These are phyloP conservation scores for Pleurotus platypus DNA, from an alignment of 768 basidiomycete species.

Conservation along the genomic window DNA sequence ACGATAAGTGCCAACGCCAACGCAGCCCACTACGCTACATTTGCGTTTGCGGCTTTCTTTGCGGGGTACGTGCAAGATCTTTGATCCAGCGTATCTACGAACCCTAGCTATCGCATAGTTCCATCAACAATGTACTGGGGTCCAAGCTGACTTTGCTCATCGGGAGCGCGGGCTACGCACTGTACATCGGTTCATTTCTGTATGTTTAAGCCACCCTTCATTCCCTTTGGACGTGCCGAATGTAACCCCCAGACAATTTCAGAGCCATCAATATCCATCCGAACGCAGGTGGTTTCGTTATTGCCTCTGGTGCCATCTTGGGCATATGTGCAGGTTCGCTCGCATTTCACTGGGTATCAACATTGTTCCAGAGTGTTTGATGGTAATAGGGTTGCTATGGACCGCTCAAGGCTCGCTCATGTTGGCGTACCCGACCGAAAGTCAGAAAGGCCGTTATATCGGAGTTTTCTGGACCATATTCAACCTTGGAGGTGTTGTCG, in stretches of 20 bases:
- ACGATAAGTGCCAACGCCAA: constrained; percentile 54
- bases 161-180: constrained; percentile 71
- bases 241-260: neutral
- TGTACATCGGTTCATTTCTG: constrained; percentile 76
- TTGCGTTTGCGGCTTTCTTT: constrained; percentile 58
- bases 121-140: constrained; percentile 81
- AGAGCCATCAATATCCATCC: constrained; percentile 73
- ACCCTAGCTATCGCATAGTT: constrained; percentile 32
- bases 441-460: constrained; percentile 74
- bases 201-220: constrained; percentile 26
- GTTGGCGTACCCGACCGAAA: constrained; percentile 79
- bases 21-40: constrained; percentile 55
- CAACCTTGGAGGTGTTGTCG: constrained; percentile 78
- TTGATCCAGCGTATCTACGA: neutral
- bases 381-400: constrained; percentile 57
- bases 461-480: constrained; percentile 84
- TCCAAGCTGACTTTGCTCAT: constrained; percentile 67
- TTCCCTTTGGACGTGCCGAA: too few relatives aligned
- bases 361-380: neutral
- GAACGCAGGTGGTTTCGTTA: constrained; percentile 57
- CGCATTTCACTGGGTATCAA: constrained; percentile 33
- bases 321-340: constrained; percentile 66
- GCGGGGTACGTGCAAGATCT: constrained; percentile 44
- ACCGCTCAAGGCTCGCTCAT: constrained; percentile 84
- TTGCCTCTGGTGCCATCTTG: constrained; percentile 68